Conservation (phyloP, 768 basidiomycete genomes). For the Mycena polygramma region DNA sequence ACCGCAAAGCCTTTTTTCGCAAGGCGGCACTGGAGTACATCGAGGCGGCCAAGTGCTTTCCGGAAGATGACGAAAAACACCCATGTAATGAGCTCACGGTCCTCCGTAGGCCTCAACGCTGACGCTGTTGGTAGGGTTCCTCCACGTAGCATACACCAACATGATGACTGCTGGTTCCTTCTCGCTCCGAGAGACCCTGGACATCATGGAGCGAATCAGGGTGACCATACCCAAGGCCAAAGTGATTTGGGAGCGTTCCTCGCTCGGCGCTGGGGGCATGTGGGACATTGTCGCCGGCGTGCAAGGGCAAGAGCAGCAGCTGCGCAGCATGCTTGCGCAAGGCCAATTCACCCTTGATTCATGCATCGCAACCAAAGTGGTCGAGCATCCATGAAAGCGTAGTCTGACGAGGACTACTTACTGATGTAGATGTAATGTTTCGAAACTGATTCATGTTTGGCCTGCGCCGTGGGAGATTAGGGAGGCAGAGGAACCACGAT, state of each 20-base stretch:
- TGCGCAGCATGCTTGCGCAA: slow-evolving; percentile 12
- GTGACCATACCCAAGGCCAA: slow-evolving; percentile 15
- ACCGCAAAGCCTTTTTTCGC: not conserved
- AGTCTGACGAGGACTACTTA: too few species aligned
- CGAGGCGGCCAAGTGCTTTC: slow-evolving; percentile 33
- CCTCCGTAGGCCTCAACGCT: not conserved
- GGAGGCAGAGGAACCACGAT: too few species aligned
- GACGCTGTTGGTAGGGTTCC: slow-evolving; percentile 5
- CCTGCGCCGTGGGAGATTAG: too few species aligned
- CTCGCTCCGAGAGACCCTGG: slow-evolving; percentile 24
- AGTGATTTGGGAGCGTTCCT: slow-evolving; percentile 32
- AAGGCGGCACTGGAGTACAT: slow-evolving; percentile 34
- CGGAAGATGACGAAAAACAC: slow-evolving; percentile 40
- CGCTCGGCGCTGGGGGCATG: slow-evolving; percentile 7
- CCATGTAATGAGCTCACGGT: slow-evolving; percentile 20
- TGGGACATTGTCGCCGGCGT: not conserved
- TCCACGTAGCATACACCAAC: slow-evolving; percentile 17
- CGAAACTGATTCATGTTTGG: too few species aligned
- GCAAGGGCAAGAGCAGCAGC: slow-evolving; percentile 6
- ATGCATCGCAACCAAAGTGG: not conserved
- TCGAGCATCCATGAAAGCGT: too few species aligned
- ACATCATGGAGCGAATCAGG: slow-evolving; percentile 32
- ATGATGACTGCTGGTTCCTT: slow-evolving; percentile 21
- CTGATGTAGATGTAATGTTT: too few species aligned
- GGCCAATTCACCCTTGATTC: slow-evolving; percentile 14